Evolutionary conservation across 805 yeast species (phyloP).

Genomic region (Suhomyces xylopsoci): DNA sequence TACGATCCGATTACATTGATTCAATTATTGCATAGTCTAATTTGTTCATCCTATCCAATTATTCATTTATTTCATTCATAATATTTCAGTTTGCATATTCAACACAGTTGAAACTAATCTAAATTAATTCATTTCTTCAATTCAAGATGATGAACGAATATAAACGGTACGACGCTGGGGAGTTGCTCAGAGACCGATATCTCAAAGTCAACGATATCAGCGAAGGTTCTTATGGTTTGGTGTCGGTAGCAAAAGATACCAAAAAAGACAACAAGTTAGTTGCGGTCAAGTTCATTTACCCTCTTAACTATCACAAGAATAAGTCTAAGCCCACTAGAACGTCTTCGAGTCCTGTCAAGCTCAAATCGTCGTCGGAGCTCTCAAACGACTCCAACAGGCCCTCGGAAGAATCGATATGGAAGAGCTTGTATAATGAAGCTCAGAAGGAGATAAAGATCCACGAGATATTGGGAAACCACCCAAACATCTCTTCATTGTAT

Average conservation of each 20-base stretch:
- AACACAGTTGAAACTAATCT: not conserved
- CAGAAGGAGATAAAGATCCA: constrained; percentile 67
- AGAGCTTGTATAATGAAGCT: constrained; percentile 50
- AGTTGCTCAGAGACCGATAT: constrained; percentile 60
- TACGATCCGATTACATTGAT: not conserved
- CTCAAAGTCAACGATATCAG: constrained; percentile 70
- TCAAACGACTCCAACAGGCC: constrained; percentile 10
- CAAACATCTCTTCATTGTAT: constrained; percentile 44
- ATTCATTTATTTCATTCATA: not conserved
- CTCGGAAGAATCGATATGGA: constrained; percentile 23
- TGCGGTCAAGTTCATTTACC: constrained; percentile 83
- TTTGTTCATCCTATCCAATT: not conserved
- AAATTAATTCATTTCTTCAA: not conserved
- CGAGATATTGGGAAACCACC: constrained; percentile 51
- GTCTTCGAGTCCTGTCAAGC: constrained; percentile 36
- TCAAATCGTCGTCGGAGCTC: constrained; percentile 6
- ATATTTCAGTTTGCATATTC: not conserved
- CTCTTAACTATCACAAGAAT: constrained; percentile 41
- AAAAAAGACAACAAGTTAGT: constrained; percentile 48
- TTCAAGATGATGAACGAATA: constrained; percentile 35
- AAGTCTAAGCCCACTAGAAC: constrained; percentile 22
- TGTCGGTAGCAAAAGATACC: constrained; percentile 78
- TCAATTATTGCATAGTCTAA: not conserved
- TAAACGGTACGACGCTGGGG: constrained; percentile 36
- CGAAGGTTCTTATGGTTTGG: constrained; percentile 93